phyloP scores from a whole-genome alignment of 352 stramenopile genomes.

The Labyrinthula sp. region DNA sequence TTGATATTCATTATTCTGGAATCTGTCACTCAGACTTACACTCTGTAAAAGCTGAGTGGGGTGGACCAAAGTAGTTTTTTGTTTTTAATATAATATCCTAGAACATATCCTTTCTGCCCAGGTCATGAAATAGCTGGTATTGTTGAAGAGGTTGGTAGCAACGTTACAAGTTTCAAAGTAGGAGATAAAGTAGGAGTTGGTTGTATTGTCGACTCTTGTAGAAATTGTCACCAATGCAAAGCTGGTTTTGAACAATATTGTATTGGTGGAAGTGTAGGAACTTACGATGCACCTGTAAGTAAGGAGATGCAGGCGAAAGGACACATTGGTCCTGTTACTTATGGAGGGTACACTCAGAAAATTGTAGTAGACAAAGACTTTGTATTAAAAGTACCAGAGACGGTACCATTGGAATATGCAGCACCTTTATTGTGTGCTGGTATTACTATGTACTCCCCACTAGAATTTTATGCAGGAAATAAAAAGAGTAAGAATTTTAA shows the following conservation, averaged over 20 bases:
- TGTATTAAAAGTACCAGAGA: constrained; percentile 49
- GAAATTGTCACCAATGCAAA: constrained; percentile 45
- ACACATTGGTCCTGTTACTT: constrained; percentile 32
- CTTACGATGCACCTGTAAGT: constrained; percentile 44
- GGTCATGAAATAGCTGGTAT: constrained; percentile 38
- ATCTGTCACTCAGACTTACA: constrained; percentile 21
- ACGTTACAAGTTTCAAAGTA: constrained; percentile 44
- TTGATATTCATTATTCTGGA: constrained; percentile 13
- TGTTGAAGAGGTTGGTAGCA: constrained; percentile 37
- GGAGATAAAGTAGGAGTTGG: constrained; percentile 53
- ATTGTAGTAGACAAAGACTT: constrained; percentile 46
- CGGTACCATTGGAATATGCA: constrained; percentile 40
- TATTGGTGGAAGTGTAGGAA: constrained; percentile 32
- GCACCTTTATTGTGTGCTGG: constrained; percentile 56
- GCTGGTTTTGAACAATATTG: constrained; percentile 45
- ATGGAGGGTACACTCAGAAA: constrained; percentile 48
- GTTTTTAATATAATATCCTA: too few relatives aligned
- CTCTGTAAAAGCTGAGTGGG: constrained; percentile 10
- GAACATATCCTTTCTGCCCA: too few relatives aligned
- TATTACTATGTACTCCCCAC: constrained; percentile 52
- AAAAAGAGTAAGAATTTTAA: constrained; percentile 40
- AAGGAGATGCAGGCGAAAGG: constrained; percentile 31
- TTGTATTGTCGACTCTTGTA: constrained; percentile 46
- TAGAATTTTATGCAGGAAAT: constrained; percentile 44
- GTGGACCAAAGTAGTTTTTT: background rate